Percentiles rank a stretch among this genome's conserved stretches.
Evolutionary conservation across 2,329 filamentous ascomycete species (phyloP).

Genomic region (Trichoderma hamatum): DNA sequence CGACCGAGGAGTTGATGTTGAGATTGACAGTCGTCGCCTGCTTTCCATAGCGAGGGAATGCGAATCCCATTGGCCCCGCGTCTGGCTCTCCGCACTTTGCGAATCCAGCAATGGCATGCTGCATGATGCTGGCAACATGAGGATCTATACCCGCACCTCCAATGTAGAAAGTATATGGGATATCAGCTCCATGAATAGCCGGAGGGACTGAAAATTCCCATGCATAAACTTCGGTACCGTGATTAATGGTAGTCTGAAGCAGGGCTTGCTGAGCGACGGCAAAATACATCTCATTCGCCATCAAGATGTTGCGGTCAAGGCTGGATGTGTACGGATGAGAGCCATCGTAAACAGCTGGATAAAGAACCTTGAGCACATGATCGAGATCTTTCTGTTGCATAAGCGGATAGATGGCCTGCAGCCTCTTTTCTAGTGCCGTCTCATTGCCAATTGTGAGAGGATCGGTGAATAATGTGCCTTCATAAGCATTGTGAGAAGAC

Average conservation of each 20-base stretch:
- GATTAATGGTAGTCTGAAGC: not conserved
- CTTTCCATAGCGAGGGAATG: not conserved
- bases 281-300: not conserved
- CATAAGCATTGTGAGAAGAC: not conserved
- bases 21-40: not conserved
- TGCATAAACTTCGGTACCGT: not conserved
- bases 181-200: not conserved
- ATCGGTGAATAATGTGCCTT: not conserved
- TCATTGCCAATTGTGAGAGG: not conserved
- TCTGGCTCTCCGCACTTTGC: not conserved
- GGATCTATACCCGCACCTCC: not conserved
- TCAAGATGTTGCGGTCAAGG: not conserved
- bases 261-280: not conserved
- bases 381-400: too few relatives aligned
- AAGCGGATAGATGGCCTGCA: too few relatives aligned
- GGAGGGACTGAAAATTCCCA: not conserved
- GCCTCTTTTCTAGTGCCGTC: too few relatives aligned
- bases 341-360: not conserved
- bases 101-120: slow-evolving; percentile 6
- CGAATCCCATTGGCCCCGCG: not conserved
- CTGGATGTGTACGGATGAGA: not conserved
- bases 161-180: not conserved
- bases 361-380: too few relatives aligned
- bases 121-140: not conserved
- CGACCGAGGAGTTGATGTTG: not conserved